Conservation (phyloP, 768 basidiomycete species). For the Boletus insuetus region DNA sequence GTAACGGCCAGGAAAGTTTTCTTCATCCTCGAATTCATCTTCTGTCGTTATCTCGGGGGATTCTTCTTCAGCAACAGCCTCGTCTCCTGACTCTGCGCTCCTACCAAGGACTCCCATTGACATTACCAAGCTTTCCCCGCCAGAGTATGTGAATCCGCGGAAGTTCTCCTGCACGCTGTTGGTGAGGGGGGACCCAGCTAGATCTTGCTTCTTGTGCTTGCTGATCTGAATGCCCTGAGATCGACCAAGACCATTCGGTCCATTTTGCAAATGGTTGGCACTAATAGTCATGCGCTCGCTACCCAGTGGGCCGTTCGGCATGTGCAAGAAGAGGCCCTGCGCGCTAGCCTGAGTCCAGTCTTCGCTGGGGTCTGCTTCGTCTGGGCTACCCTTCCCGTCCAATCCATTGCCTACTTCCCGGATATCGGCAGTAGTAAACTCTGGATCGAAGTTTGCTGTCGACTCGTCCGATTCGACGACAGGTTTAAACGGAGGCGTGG, state of each 20-base stretch:
- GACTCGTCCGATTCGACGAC: constrained; percentile 97
- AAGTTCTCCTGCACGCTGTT: constrained; percentile 96
- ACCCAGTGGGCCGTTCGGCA: constrained; percentile 77
- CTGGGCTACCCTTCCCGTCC: constrained; percentile 43
- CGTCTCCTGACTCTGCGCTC: constrained; percentile 33
- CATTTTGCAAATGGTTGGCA: constrained; percentile 12
- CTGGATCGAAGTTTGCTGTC: constrained; percentile 96
- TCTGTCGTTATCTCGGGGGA: constrained; percentile 54
- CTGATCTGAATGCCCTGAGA: constrained; percentile 50
- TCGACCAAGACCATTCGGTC: constrained; percentile 15
- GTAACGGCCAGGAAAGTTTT: constrained; percentile 65
- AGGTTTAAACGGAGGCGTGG: constrained; percentile 97
- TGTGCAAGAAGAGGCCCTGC: constrained; percentile 40
- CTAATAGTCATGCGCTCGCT: constrained; percentile 41
- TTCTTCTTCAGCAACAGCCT: constrained; percentile 52
- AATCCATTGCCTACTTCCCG: constrained; percentile 60
- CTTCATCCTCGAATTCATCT: constrained; percentile 72
- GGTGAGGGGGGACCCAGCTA: constrained; percentile 69
- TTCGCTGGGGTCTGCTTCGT: constrained; percentile 68
- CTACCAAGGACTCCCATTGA: constrained; percentile 40
- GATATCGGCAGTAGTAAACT: constrained; percentile 93
- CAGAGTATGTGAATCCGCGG: constrained; percentile 87
- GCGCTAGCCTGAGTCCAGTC: constrained; percentile 43
- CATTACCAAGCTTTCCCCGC: constrained; percentile 61
- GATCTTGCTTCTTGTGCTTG: constrained; percentile 43